Conservation (phyloP, 2,329 filamentous ascomycete species). For the Leptodontidium sp. region DNA sequence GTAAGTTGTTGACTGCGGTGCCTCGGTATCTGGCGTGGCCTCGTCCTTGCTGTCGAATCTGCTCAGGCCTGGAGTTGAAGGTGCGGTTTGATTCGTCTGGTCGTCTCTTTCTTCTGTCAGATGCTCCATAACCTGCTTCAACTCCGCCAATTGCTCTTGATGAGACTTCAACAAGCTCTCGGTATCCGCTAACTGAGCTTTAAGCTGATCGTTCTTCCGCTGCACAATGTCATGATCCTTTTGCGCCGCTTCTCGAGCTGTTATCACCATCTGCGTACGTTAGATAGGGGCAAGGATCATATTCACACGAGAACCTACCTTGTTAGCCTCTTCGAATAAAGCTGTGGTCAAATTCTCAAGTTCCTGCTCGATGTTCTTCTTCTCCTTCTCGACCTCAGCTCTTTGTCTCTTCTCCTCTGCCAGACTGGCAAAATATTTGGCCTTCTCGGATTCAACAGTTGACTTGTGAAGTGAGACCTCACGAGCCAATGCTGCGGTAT, state of each 20-base stretch:
- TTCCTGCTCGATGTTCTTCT: slow-evolving; percentile 90
- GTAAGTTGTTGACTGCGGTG: slow-evolving; percentile 41
- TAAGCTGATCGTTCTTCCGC: slow-evolving; percentile 87
- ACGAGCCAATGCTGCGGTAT: slow-evolving; percentile 73
- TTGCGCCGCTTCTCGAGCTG: slow-evolving; percentile 87
- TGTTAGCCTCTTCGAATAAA: slow-evolving; percentile 98
- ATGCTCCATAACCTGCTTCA: slow-evolving; percentile 92
- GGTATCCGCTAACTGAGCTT: slow-evolving; percentile 84
- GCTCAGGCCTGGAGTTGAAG: slow-evolving; percentile 79
- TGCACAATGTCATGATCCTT: slow-evolving; percentile 82
- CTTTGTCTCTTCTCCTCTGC: slow-evolving; percentile 72
- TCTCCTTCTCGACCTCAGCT: slow-evolving; percentile 76
- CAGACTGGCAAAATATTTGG: slow-evolving; percentile 63
- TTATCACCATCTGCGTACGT: slow-evolving; percentile 92
- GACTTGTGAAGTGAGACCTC: slow-evolving; percentile 80
- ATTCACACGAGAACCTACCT: slow-evolving; percentile 61
- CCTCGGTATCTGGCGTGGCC: slow-evolving; percentile 49
- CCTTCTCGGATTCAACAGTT: slow-evolving; percentile 77
- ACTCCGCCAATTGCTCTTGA: slow-evolving; percentile 89
- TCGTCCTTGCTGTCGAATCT: slow-evolving; percentile 69
- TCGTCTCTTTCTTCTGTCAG: slow-evolving; percentile 81
- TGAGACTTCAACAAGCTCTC: slow-evolving; percentile 87
- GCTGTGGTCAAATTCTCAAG: slow-evolving; percentile 89
- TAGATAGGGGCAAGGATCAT: slow-evolving; percentile 57
- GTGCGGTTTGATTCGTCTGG: slow-evolving; percentile 70